Evolutionary conservation across 2,329 filamentous ascomycete genomes (phyloP).

Genomic region (Claviceps spartinae): DNA sequence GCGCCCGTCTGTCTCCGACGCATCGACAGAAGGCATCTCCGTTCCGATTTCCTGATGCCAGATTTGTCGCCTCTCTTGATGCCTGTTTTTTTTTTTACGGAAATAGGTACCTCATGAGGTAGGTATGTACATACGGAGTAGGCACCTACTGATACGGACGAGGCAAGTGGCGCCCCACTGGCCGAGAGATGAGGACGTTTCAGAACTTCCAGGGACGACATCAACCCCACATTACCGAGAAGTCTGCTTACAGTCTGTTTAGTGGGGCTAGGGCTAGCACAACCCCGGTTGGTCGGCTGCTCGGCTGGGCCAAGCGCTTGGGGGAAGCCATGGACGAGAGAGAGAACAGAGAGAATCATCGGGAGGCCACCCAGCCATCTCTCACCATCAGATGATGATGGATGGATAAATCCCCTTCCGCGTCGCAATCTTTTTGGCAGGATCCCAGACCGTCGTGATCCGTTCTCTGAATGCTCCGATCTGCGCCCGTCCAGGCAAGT

Average conservation of each 20-base stretch:
- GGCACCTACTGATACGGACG: neutral
- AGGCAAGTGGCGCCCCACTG: neutral
- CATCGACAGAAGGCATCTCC: neutral
- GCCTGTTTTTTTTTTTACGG: neutral
- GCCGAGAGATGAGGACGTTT: conserved; percentile 5
- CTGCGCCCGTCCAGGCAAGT: too few species aligned
- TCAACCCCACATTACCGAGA: conserved; percentile 2
- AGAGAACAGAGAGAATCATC: too few species aligned
- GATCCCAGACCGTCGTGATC: too few species aligned
- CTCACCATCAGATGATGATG: too few species aligned
- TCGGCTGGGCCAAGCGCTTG: neutral
- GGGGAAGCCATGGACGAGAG: neutral
- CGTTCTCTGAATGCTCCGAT: too few species aligned
- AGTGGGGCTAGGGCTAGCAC: neutral
- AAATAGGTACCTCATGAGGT: neutral
- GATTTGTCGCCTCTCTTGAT: too few species aligned
- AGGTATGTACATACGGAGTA: too few species aligned
- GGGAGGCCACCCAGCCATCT: too few species aligned
- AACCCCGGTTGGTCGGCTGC: neutral
- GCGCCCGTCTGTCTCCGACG: neutral
- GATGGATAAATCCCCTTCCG: too few species aligned
- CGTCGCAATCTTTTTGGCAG: too few species aligned
- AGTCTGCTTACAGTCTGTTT: conserved; percentile 3
- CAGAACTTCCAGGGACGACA: conserved; percentile 4
- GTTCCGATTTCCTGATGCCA: neutral